phyloP scores from a whole-genome alignment of 306 rosid species.

The Hippophae gyantsensis region DNA sequence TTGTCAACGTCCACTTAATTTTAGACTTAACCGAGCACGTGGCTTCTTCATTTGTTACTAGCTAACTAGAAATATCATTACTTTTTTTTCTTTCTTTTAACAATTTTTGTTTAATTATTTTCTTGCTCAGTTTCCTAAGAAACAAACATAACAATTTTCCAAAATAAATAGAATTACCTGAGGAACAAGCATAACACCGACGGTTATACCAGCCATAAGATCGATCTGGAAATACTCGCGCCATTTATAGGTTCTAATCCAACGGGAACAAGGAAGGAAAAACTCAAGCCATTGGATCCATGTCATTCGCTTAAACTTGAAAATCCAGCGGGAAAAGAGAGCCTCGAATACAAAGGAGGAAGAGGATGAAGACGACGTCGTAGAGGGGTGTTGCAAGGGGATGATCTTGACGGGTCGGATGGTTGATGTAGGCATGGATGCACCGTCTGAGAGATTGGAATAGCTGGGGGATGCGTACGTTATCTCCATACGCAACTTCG shows the following conservation, averaged over 20 bases:
- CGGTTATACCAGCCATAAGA: conserved; percentile 77
- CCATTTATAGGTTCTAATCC: conserved; percentile 82
- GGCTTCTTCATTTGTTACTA: too few species aligned
- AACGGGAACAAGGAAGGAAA: conserved; percentile 73
- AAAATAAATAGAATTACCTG: conserved; percentile 36
- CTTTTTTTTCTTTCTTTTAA: too few species aligned
- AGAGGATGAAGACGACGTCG: conserved; percentile 23
- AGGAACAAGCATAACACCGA: conserved; percentile 94
- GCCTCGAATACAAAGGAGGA: conserved; percentile 1
- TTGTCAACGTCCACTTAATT: too few species aligned
- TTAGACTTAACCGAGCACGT: too few species aligned
- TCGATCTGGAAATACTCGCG: conserved; percentile 74
- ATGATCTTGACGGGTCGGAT: conserved; percentile 62
- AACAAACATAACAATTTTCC: too few species aligned
- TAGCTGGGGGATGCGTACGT: conserved; percentile 73
- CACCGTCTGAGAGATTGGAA: conserved; percentile 25
- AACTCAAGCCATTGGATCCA: conserved; percentile 68
- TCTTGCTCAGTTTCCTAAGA: too few species aligned
- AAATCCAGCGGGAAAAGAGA: conserved; percentile 29
- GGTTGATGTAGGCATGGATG: conserved; percentile 30
- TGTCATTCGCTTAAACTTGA: conserved; percentile 52
- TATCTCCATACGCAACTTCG: conserved; percentile 72
- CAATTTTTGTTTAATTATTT: too few species aligned
- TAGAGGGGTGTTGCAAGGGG: conserved; percentile 57
- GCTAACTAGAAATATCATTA: too few species aligned